Conservation (phyloP, 495 filamentous ascomycete genomes). For the Lophiotrema nucula region DNA sequence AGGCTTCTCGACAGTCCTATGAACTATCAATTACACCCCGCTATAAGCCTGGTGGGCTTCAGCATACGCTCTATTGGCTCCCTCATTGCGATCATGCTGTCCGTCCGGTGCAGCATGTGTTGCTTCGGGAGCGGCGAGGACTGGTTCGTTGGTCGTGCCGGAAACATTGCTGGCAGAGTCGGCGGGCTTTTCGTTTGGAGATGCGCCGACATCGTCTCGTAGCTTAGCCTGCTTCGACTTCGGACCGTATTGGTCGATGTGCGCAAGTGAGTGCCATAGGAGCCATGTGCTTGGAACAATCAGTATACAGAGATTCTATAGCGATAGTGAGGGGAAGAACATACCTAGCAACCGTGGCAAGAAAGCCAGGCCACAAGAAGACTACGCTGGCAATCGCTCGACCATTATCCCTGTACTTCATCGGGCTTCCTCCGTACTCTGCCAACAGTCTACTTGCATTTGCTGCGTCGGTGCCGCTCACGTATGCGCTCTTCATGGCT, state of each 20-base stretch:
- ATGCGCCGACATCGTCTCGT: not conserved
- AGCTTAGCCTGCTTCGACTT: slow-evolving; percentile 19
- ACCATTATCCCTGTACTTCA: slow-evolving; percentile 44
- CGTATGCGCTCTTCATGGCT: slow-evolving; percentile 39
- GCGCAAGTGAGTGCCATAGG: slow-evolving; percentile 21
- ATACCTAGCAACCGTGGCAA: slow-evolving; percentile 37
- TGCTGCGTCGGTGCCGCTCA: slow-evolving; percentile 40
- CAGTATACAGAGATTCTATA: not conserved
- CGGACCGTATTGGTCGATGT: slow-evolving; percentile 24
- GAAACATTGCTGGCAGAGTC: not conserved
- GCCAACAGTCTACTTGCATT: slow-evolving; percentile 31
- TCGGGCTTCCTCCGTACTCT: slow-evolving; percentile 35
- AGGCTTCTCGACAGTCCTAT: too few relatives aligned
- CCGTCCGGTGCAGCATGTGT: not conserved
- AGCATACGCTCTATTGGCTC: not conserved
- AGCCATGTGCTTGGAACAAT: slow-evolving; percentile 3
- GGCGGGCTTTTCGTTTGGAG: not conserved
- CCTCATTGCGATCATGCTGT: not conserved
- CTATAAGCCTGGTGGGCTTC: not conserved
- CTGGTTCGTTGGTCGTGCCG: not conserved
- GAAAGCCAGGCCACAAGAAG: slow-evolving; percentile 45
- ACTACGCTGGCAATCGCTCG: slow-evolving; percentile 46
- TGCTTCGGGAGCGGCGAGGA: not conserved
- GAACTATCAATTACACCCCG: not conserved
- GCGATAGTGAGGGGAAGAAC: slow-evolving; percentile 16